Evolutionary conservation across 2,329 filamentous ascomycete genomes (phyloP), one percentile per base, ranked within the genome.

Genomic region (Phialocephala sp.): DNA sequence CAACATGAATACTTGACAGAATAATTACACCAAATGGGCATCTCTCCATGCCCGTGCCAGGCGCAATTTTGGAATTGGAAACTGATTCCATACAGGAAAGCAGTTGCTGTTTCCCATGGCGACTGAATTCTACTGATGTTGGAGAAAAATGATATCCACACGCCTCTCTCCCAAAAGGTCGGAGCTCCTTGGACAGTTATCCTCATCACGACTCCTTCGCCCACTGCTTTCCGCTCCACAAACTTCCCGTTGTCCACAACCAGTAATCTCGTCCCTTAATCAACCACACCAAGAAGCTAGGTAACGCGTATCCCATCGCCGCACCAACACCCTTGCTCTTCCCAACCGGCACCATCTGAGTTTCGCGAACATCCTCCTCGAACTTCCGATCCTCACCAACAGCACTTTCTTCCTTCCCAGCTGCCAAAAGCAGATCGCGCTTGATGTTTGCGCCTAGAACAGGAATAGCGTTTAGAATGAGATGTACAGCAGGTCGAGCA

Each of bases 211-310:
- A 79, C 81, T 81, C 79, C 70, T 83, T 84, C 9, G 73, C 75
- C 82, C 82, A 86, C 58, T 84, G 80, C 63, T 81, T 81, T 18
- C 83, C 84, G 73, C 74, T 83, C 84, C 83, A 86, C 15, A 85
- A 63, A 4, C 70, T 70, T 0, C 74, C 79, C 1, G 80, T 82
- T 11, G 80, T 84, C 80, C 81, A 83, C 35, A 85, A 62, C 81
- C 82, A 86, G 66, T 84, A 84, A 66, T 84, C 81, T 20, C 82
- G 73, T 1, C 83, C 82, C 70, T 85, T 85, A 59, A 84, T 77
- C 71, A 81, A 57, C 80, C 82, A 84, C 0, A 84, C 79, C 50
- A 81, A 18, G 32, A 79, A 80, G 58, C 81, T 80, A 0, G 82
- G 81, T 27, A 84, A 3, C 45, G 71, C 72, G 36, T 71, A 81